phyloP scores from a whole-genome alignment of 257 asterid genomes.

The Fraxinus excelsior region DNA sequence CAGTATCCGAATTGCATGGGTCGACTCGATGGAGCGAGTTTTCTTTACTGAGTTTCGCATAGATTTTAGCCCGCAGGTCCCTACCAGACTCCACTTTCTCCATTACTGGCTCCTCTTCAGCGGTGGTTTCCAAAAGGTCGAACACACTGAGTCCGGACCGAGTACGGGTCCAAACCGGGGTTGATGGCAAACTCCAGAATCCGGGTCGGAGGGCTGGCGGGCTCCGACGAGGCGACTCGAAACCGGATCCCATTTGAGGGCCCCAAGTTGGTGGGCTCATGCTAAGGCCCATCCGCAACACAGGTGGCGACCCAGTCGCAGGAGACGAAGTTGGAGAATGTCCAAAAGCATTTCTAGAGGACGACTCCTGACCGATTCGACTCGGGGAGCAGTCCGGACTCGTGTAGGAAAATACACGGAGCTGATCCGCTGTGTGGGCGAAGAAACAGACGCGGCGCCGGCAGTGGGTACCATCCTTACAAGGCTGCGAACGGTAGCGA shows the following conservation, averaged over 20 bases:
- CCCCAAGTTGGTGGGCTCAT: conserved; percentile 38
- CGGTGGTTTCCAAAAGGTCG: conserved; percentile 25
- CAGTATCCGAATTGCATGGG: neutral
- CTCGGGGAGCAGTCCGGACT: conserved; percentile 36
- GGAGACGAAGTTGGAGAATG: conserved; percentile 33
- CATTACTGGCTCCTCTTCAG: conserved; percentile 39
- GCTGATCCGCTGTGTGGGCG: conserved; percentile 54
- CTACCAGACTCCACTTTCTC: conserved; percentile 54
- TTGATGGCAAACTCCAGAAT: conserved; percentile 2
- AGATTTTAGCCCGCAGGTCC: conserved; percentile 43
- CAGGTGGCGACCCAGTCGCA: conserved; percentile 34
- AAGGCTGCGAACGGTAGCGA: conserved; percentile 55
- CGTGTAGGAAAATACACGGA: conserved; percentile 27
- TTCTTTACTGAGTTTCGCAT: conserved; percentile 47
- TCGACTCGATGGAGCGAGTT: conserved; percentile 37
- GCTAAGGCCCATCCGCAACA: conserved; percentile 33
- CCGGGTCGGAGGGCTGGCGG: conserved; percentile 33
- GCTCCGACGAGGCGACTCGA: conserved; percentile 36
- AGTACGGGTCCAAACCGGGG: conserved; percentile 32
- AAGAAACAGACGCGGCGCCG: conserved; percentile 54
- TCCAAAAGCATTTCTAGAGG: conserved; percentile 5
- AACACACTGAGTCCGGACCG: conserved; percentile 22
- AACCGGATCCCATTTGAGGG: conserved; percentile 33
- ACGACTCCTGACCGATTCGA: conserved; percentile 3
- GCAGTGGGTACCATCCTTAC: conserved; percentile 59